Conservation (phyloP, 2,329 filamentous ascomycete species). For the Aureobasidium melanogenum region DNA sequence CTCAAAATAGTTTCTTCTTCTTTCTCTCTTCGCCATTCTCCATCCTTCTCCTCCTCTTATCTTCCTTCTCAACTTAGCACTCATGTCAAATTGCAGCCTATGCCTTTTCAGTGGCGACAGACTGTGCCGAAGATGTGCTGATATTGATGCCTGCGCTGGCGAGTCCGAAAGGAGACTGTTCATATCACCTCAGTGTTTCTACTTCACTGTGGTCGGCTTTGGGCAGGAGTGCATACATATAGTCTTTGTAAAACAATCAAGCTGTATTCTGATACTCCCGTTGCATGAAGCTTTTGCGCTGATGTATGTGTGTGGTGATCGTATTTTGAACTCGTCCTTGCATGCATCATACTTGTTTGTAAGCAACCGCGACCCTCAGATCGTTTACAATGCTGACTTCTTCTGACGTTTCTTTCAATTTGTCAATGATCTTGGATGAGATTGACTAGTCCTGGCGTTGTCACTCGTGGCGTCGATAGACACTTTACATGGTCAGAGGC, state of each 20-base stretch:
- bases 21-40: not conserved
- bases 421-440: not conserved
- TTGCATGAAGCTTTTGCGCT: not conserved
- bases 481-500: no score
- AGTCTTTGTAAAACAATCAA: not conserved
- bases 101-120: constrained; percentile 64
- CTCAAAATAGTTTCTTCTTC: not conserved
- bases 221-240: constrained; percentile 20
- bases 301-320: not conserved
- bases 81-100: constrained; percentile 99
- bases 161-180: constrained; percentile 19
- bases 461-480: no score
- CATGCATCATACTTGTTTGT: not conserved
- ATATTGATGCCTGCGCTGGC: constrained; percentile 42
- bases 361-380: not conserved
- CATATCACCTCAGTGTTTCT: constrained; percentile 4
- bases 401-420: not conserved
- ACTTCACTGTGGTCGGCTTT: constrained; percentile 8
- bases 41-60: not conserved
- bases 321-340: not conserved
- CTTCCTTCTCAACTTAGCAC: constrained; percentile 50
- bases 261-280: not conserved
- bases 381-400: not conserved
- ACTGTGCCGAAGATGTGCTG: constrained; percentile 99
- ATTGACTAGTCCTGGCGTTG: no score